Conservation (phyloP, 31 red algal species). For the Porphyra umbilicalis region DNA sequence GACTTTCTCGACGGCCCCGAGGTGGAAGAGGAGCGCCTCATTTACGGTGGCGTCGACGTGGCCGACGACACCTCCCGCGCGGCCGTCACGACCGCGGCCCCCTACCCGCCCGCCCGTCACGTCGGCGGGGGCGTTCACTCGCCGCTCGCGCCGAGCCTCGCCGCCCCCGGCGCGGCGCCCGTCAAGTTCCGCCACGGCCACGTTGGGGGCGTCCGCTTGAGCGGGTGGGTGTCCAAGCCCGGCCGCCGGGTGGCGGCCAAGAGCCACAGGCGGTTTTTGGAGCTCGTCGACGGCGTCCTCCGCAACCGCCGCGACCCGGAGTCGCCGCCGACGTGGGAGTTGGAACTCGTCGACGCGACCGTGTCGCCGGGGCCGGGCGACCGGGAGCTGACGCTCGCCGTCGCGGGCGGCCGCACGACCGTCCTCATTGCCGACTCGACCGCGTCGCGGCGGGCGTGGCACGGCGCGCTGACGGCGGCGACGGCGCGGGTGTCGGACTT, state of each 20-base stretch:
- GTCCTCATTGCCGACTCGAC: neutral
- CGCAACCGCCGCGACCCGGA: neutral
- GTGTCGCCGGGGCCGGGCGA: neutral
- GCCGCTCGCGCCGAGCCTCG: neutral
- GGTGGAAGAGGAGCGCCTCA: neutral
- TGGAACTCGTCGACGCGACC: neutral
- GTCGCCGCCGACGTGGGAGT: neutral
- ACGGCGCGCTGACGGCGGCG: constrained; percentile 42
- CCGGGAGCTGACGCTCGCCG: neutral
- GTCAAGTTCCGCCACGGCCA: neutral
- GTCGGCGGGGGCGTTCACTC: neutral
- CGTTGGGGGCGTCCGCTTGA: neutral
- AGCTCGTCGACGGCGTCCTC: neutral
- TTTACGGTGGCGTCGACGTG: neutral
- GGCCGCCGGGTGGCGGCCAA: neutral
- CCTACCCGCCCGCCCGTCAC: neutral
- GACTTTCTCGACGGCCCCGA: neutral
- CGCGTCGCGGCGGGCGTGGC: constrained; percentile 15
- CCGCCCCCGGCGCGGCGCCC: neutral
- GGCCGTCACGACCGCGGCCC: neutral
- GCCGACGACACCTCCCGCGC: neutral
- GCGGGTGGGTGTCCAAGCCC: neutral
- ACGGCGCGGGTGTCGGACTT: constrained; percentile 37
- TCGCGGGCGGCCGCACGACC: neutral
- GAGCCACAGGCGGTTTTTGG: neutral